Conservation (phyloP, 305 asterid genomes). For the Plantago lanceolata region DNA sequence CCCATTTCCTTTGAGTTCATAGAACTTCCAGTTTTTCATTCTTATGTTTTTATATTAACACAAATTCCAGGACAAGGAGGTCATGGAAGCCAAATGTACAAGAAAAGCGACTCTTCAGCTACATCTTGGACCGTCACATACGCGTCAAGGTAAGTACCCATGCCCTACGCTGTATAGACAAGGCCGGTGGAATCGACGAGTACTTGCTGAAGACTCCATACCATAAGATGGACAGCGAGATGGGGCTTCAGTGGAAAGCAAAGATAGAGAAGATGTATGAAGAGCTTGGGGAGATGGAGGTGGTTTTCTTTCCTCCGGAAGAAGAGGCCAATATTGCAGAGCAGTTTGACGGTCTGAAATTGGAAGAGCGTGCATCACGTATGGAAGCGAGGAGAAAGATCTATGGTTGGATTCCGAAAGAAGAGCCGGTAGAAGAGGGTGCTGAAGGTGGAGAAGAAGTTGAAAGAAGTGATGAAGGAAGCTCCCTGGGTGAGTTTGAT, state of each 20-base stretch:
- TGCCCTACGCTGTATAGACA: constrained; percentile 95
- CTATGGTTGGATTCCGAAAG: constrained; percentile 52
- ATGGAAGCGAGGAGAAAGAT: constrained; percentile 68
- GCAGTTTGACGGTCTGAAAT: constrained; percentile 49
- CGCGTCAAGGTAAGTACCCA: constrained; percentile 86
- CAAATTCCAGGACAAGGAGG: constrained; percentile 64
- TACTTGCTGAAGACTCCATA: constrained; percentile 89
- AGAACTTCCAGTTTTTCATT: constrained; percentile 19
- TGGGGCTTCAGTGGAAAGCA: constrained; percentile 86
- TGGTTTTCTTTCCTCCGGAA: constrained; percentile 75
- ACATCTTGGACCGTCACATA: constrained; percentile 72
- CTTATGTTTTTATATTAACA: constrained; percentile 24
- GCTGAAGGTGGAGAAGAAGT: constrained; percentile 27
- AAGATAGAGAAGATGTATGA: constrained; percentile 82
- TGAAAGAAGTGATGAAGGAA: constrained; percentile 25
- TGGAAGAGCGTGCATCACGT: constrained; percentile 53
- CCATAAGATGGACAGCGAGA: constrained; percentile 88
- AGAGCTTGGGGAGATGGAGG: constrained; percentile 89
- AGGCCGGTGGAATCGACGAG: constrained; percentile 96
- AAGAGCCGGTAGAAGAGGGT: constrained; percentile 34
- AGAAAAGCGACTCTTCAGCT: constrained; percentile 88
- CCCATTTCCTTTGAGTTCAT: not conserved
- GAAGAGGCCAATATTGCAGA: constrained; percentile 65
- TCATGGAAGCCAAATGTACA: constrained; percentile 91
- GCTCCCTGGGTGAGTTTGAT: constrained; percentile 34